Base-by-base conservation (phyloP, 129 eudicot species). In the Chrysanthemum seticuspe region DNA sequence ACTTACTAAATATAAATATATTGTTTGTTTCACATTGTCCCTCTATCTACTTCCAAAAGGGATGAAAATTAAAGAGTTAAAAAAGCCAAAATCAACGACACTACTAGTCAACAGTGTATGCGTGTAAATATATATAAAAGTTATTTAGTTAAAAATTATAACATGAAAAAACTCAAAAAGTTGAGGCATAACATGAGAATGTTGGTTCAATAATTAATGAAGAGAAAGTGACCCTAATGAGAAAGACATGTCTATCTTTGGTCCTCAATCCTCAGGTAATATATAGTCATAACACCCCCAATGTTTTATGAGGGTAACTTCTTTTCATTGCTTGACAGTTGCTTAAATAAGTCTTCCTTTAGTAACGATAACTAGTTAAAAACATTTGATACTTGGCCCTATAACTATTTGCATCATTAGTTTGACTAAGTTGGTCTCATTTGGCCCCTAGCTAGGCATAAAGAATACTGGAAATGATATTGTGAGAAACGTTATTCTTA, bases 121-220 rank as follows among this genome's bases (percentile, higher is more conserved):
- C 31, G 67, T 13, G 49, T 34, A 62, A 29, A 14, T 31, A 62
- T 31, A 31, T 9, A 62, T 12, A 16, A 8, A 27, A 4, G 9
- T 13, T 62, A 59, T 21, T 21, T 5, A 16, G 11, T 58, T 7
- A 6, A 58, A 27, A 13, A 27, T 16, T 16, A 9, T 13, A 31
- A 62, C 8, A 13, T 5, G 67, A 15, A 31, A 27, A 34, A 31
- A 9, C 8, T 19, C 47, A 72, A 62, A 27, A 61, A 50, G 70
- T 73, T 68, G 77, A 62, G 70, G 36, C 52, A 62, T 62, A 25
- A 68, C 77, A 73, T 62, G 70, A 49, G 77, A 73, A 73, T 73
- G 70, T 73, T 62, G 77, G 70, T 61, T 73, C 62, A 6, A 3
- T 73, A 62, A 16, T 73, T 51, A 48, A 62, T 50, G 77, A 73